phyloP scores from a whole-genome alignment of 345 rosid genomes.

The Arabis alpina region DNA sequence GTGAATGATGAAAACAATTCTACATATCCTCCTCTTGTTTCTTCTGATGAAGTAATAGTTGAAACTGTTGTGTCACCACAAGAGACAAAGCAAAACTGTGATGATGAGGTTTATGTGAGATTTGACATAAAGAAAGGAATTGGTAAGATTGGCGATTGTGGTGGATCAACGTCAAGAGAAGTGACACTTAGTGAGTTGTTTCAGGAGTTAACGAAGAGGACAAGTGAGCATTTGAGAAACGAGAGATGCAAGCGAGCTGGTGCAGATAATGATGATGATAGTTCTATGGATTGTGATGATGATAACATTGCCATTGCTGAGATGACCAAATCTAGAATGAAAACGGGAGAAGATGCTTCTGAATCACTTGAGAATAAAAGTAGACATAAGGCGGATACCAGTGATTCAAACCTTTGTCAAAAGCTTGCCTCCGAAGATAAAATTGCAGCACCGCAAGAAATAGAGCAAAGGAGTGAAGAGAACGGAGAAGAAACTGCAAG shows the following conservation, averaged over 20 bases:
- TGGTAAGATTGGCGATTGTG: too few relatives aligned
- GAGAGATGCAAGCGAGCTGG: not conserved
- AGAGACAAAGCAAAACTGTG: too few relatives aligned
- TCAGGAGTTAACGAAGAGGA: not conserved
- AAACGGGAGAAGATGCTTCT: not conserved
- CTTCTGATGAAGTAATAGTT: too few relatives aligned
- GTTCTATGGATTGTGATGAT: not conserved
- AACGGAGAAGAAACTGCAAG: not conserved
- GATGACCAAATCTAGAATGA: not conserved
- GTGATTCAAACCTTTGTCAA: not conserved
- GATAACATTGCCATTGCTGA: not conserved
- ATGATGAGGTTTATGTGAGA: too few relatives aligned
- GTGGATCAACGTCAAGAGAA: too few relatives aligned
- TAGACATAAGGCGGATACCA: slow-evolving; percentile 24
- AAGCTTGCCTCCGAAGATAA: not conserved
- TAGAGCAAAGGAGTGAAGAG: not conserved
- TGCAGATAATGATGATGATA: not conserved
- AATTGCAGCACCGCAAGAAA: not conserved
- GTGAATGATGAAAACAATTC: too few relatives aligned
- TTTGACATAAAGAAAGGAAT: too few relatives aligned
- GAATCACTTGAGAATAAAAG: slow-evolving; percentile 16
- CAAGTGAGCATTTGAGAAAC: not conserved
- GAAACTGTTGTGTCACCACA: too few relatives aligned
- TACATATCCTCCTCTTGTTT: too few relatives aligned
- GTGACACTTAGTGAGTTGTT: not conserved